Conservation (phyloP, 768 basidiomycete genomes). For the Boletales sp. region DNA sequence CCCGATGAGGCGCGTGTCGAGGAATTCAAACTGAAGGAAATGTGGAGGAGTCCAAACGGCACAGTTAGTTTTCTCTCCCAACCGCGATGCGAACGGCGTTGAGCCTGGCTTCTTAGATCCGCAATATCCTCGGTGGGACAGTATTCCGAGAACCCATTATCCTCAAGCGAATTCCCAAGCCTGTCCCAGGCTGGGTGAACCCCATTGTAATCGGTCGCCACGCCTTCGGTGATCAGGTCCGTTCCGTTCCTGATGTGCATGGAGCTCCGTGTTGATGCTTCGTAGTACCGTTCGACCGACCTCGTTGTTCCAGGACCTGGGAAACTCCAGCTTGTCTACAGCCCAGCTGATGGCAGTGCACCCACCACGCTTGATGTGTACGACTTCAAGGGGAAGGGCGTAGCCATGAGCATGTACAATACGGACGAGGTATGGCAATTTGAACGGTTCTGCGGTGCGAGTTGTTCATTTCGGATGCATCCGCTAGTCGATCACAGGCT, state of each 20-base stretch:
- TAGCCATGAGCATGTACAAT: conserved; percentile 98
- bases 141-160: conserved; percentile 99
- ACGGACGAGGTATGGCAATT: conserved; percentile 72
- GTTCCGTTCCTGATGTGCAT: conserved; percentile 16
- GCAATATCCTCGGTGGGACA: conserved; percentile 97
- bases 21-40: conserved; percentile 97
- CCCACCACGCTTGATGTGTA: conserved; percentile 77
- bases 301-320: conserved; percentile 89
- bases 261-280: conserved; percentile 5
- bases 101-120: conserved; percentile 53
- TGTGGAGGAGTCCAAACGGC: conserved; percentile 98
- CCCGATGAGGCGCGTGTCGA: conserved; percentile 95
- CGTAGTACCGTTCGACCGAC: conserved; percentile 89
- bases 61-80: conserved; percentile 51
- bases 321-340: conserved; percentile 90
- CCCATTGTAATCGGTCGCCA: conserved; percentile 97
- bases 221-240: conserved; percentile 92
- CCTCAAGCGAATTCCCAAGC: conserved; percentile 83
- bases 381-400: conserved; percentile 89
- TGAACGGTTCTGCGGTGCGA: neutral
- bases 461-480: neutral
- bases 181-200: conserved; percentile 94
- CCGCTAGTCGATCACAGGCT: conserved; percentile 80
- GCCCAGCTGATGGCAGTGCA: conserved; percentile 71
- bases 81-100: neutral